Conservation (phyloP, 2,329 filamentous ascomycete species). For the Fusarium annulatum region DNA sequence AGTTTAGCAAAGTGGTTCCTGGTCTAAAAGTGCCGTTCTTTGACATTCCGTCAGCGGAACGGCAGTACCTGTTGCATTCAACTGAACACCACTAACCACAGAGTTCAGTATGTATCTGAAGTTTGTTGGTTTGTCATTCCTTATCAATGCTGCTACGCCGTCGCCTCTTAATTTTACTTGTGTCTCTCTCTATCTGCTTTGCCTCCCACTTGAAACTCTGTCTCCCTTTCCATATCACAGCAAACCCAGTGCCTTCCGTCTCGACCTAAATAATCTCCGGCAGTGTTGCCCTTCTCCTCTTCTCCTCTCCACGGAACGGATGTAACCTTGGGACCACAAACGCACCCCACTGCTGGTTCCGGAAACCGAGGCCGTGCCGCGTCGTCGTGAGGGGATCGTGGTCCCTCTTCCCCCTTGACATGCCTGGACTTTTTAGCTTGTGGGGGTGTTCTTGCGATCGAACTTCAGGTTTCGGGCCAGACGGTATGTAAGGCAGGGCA, state of each 20-base stretch:
- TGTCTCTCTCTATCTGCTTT: not conserved
- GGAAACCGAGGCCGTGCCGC: slow-evolving; percentile 34
- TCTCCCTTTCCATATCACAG: not conserved
- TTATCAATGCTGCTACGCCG: slow-evolving; percentile 2
- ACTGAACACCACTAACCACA: slow-evolving; percentile 9
- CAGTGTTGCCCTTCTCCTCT: slow-evolving; percentile 9
- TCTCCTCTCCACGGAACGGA: not conserved
- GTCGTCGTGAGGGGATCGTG: slow-evolving; percentile 18
- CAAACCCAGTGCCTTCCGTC: not conserved
- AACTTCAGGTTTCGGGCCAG: slow-evolving; percentile 3
- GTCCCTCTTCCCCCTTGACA: slow-evolving; percentile 7
- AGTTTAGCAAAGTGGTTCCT: slow-evolving; percentile 22
- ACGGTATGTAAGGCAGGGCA: slow-evolving; percentile 10
- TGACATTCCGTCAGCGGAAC: slow-evolving; percentile 18
- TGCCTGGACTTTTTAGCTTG: not conserved
- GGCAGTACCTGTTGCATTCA: slow-evolving; percentile 16
- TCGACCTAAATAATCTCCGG: slow-evolving; percentile 37
- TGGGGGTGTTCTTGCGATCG: slow-evolving; percentile 4
- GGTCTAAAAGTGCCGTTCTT: slow-evolving; percentile 32
- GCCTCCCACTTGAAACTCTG: not conserved
- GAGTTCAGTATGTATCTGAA: not conserved
- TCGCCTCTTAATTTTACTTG: not conserved
- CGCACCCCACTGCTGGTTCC: slow-evolving; percentile 44
- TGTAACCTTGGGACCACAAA: slow-evolving; percentile 25
- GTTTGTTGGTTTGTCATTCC: not conserved